A percentile compares a stretch with the other conserved stretches of the same genome.
Evolutionary conservation across 345 rosid genomes (phyloP).

Genomic region (Lagerstroemia speciosa): DNA sequence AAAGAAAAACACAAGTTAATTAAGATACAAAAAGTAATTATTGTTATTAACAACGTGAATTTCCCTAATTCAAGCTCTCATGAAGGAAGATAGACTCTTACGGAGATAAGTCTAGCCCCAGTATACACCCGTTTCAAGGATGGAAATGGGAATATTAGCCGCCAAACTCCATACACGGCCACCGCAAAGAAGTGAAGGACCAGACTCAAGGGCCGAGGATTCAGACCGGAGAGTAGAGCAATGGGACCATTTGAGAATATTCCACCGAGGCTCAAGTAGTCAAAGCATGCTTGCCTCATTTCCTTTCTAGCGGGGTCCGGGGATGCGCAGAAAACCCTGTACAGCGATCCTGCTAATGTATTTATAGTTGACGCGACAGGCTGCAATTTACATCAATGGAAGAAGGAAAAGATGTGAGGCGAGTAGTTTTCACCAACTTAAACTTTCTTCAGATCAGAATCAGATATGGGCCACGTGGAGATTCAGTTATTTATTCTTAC

Average conservation of each 20-base stretch:
- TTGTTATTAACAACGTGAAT: not conserved
- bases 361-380: conserved; percentile 17
- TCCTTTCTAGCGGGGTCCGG: conserved; percentile 14
- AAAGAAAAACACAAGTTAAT: not conserved
- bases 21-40: too few species aligned
- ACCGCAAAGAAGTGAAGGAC: conserved; percentile 18
- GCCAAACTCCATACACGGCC: conserved; percentile 16
- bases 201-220: conserved; percentile 16
- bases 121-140: conserved; percentile 8
- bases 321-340: conserved; percentile 18
- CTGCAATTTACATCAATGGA: conserved; percentile 15
- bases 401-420: not conserved
- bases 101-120: conserved; percentile 15
- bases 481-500: not conserved
- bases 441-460: too few species aligned
- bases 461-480: not conserved
- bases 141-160: conserved; percentile 16
- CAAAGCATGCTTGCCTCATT: conserved; percentile 19
- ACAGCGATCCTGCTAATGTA: conserved; percentile 16
- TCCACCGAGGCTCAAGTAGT: conserved; percentile 18
- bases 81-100: conserved; percentile 2
- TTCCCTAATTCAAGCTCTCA: not conserved
- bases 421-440: not conserved
- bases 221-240: conserved; percentile 15
- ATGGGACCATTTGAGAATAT: conserved; percentile 12